Percentiles rank a stretch among this genome's conserved stretches.
phyloP scores from a whole-genome alignment of 768 basidiomycete species.

The Termitomyces sp. region DNA sequence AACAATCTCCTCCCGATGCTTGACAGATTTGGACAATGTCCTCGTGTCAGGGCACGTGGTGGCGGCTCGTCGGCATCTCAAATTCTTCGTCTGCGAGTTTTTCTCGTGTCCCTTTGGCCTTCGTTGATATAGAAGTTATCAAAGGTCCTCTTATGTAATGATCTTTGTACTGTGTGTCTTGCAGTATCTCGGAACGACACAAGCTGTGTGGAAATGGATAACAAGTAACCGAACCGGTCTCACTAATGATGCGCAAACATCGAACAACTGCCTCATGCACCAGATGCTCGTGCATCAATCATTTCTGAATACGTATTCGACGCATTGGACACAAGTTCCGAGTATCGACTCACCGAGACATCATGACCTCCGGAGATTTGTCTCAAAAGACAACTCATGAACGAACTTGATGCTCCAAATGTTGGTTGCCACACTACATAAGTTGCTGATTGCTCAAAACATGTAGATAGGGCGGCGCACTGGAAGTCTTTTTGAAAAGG shows the following conservation, averaged over 20 bases:
- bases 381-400: neutral
- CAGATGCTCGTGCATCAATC: neutral
- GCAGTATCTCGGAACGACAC: neutral
- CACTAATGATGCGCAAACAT: slow-evolving; percentile 1
- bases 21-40: neutral
- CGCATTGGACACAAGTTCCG: neutral
- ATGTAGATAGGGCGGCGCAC: neutral
- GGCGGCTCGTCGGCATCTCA: slow-evolving; percentile 6
- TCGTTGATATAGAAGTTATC: neutral
- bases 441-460: neutral
- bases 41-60: slow-evolving; percentile 8
- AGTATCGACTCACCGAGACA: neutral
- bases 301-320: neutral
- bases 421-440: neutral
- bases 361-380: too few species aligned
- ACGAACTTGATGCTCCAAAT: neutral
- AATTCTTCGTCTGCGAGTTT: neutral
- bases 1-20: slow-evolving; percentile 1
- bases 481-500: neutral
- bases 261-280: neutral
- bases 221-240: neutral
- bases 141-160: neutral
- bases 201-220: neutral
- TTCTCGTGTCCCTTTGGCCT: neutral
- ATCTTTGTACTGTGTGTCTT: neutral